These are phyloP conservation scores for Fusarium proliferatum DNA, from an alignment of 2,329 filamentous ascomycete species.

Conservation along the genomic window DNA sequence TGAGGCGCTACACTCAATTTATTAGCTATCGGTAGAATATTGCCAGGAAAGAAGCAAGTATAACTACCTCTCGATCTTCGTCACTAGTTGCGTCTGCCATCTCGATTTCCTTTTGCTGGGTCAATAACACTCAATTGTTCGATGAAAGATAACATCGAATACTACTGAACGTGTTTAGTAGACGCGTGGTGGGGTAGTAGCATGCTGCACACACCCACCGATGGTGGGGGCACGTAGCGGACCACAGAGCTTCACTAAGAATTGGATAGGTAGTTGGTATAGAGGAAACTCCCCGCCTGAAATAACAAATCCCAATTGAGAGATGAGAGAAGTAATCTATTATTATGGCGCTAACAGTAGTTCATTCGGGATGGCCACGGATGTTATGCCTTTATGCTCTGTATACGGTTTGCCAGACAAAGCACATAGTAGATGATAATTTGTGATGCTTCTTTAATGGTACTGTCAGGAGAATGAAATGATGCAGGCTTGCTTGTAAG, in stretches of 20 bases:
- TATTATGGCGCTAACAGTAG: not conserved
- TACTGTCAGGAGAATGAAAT: not conserved
- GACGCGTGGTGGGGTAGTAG: conserved; percentile 37
- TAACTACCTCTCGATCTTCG: conserved; percentile 52
- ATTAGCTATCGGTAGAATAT: not conserved
- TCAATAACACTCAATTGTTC: not conserved
- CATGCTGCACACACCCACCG: not conserved
- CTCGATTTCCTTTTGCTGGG: not conserved
- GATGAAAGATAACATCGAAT: not conserved
- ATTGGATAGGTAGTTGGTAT: not conserved
- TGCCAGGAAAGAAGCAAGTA: not conserved
- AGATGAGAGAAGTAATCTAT: not conserved
- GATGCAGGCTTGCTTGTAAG: not conserved
- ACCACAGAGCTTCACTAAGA: not conserved
- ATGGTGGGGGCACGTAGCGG: conserved; percentile 17
- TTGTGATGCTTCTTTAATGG: not conserved
- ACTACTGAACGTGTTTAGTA: conserved; percentile 9
- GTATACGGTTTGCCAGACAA: not conserved
- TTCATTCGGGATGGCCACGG: not conserved
- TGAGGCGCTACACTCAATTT: conserved; percentile 70
- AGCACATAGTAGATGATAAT: not conserved
- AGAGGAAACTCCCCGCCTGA: not conserved
- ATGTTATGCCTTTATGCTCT: not conserved
- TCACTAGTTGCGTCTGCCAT: conserved; percentile 51
- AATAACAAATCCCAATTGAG: not conserved